Percentiles rank a stretch among this genome's conserved stretches.
Conservation (phyloP, 2,329 filamentous ascomycete species). For the Rhynchosporium graminicola region DNA sequence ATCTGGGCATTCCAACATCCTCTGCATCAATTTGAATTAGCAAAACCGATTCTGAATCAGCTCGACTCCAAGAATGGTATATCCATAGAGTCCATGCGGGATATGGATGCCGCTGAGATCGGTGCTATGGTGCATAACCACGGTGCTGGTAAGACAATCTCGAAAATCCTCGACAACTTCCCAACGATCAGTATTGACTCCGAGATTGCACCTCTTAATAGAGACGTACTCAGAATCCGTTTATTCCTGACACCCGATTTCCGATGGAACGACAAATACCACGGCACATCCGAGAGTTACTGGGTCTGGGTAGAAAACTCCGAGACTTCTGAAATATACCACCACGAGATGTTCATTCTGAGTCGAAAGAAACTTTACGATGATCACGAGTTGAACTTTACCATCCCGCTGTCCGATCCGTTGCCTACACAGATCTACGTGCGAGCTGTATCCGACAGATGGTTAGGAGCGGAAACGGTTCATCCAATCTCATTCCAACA, state of each 20-base stretch:
- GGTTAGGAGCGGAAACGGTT: slow-evolving; percentile 95
- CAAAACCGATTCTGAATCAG: slow-evolving; percentile 78
- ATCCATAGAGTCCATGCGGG: slow-evolving; percentile 80
- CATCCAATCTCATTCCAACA: slow-evolving; percentile 96
- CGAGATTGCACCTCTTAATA: slow-evolving; percentile 92
- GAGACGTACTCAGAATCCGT: slow-evolving; percentile 90
- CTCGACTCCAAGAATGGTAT: slow-evolving; percentile 78
- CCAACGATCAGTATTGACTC: slow-evolving; percentile 88
- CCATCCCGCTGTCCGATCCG: slow-evolving; percentile 91
- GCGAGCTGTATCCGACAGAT: slow-evolving; percentile 88
- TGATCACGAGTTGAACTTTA: slow-evolving; percentile 97
- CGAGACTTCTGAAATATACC: slow-evolving; percentile 95
- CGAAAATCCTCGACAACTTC: slow-evolving; percentile 83
- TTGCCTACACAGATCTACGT: slow-evolving; percentile 96
- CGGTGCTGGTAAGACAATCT: slow-evolving; percentile 79
- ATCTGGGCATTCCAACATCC: slow-evolving; percentile 96
- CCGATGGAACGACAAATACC: slow-evolving; percentile 88
- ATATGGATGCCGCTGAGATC: slow-evolving; percentile 92
- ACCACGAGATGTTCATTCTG: slow-evolving; percentile 95
- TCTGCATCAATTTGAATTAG: slow-evolving; percentile 90
- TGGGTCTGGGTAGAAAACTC: slow-evolving; percentile 99
- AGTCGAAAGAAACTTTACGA: slow-evolving; percentile 87
- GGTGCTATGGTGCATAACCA: slow-evolving; percentile 89
- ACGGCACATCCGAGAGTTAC: slow-evolving; percentile 93
- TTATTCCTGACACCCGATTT: slow-evolving; percentile 88